Conservation (phyloP, 2,329 filamentous ascomycete species). For the Chaetomium strumarium region DNA sequence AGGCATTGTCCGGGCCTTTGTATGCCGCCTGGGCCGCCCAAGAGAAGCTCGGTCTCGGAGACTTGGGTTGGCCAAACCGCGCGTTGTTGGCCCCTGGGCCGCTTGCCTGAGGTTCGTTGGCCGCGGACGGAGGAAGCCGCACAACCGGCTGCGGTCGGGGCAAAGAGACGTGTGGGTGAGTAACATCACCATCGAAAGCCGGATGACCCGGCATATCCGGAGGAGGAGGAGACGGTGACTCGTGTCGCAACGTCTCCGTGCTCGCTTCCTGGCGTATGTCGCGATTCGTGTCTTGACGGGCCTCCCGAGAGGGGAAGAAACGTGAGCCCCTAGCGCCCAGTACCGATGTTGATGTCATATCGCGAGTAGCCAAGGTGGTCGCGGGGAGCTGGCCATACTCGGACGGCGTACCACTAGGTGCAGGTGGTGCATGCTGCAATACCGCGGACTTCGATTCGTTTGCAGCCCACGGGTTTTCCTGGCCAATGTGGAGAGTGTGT, state of each 20-base stretch:
- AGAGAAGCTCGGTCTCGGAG: slow-evolving; percentile 17
- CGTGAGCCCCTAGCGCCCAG: slow-evolving; percentile 44
- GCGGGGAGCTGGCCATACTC: slow-evolving; percentile 19
- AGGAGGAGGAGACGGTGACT: slow-evolving; percentile 65
- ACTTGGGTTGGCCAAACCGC: slow-evolving; percentile 7
- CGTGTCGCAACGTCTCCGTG: slow-evolving; percentile 32
- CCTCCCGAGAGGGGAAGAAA: slow-evolving; percentile 50
- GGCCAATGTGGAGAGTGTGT: slow-evolving; percentile 27
- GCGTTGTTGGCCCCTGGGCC: not conserved
- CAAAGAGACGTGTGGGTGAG: slow-evolving; percentile 62
- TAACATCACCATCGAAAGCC: slow-evolving; percentile 61
- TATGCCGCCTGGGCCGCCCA: slow-evolving; percentile 23
- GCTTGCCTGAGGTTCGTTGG: slow-evolving; percentile 27
- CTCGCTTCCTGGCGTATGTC: slow-evolving; percentile 29
- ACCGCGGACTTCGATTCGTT: slow-evolving; percentile 17
- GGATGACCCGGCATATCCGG: slow-evolving; percentile 66
- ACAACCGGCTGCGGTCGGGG: slow-evolving; percentile 70
- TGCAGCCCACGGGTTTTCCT: slow-evolving; percentile 22
- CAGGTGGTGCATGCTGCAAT: slow-evolving; percentile 9
- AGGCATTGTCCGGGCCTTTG: slow-evolving; percentile 14
- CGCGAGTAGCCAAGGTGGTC: slow-evolving; percentile 5
- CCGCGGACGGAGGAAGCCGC: slow-evolving; percentile 62
- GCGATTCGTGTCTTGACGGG: slow-evolving; percentile 36
- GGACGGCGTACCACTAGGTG: slow-evolving; percentile 6
- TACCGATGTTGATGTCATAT: slow-evolving; percentile 17